These are phyloP conservation scores for Debaryomyces castellii DNA, from an alignment of 805 yeast genomes.

Conservation along the genomic window DNA sequence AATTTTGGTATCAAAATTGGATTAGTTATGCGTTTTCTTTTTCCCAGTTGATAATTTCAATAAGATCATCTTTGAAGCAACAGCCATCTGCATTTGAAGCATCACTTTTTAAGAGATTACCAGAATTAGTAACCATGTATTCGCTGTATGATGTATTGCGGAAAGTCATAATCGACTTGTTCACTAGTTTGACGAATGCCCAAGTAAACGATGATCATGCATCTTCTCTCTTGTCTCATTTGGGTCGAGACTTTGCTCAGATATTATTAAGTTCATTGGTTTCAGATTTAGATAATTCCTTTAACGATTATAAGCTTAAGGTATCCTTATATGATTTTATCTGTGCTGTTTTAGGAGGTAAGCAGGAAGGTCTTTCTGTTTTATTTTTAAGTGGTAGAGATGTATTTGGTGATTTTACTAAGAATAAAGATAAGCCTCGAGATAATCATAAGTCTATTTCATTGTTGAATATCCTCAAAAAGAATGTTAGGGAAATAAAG, in stretches of 20 bases:
- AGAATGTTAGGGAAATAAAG: constrained; percentile 50
- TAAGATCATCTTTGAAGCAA: constrained; percentile 50
- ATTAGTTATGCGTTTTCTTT: constrained; percentile 52
- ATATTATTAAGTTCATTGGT: constrained; percentile 60
- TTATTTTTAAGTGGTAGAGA: constrained; percentile 63
- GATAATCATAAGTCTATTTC: constrained; percentile 31
- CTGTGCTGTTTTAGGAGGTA: constrained; percentile 65
- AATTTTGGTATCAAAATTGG: constrained; percentile 51
- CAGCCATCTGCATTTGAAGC: constrained; percentile 67
- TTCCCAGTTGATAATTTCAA: constrained; percentile 53
- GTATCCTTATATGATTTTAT: constrained; percentile 62
- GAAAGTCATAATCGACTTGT: constrained; percentile 49
- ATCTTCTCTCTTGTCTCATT: constrained; percentile 80
- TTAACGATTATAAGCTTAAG: constrained; percentile 53
- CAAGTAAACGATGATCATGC: constrained; percentile 54
- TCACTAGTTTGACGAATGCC: constrained; percentile 57
- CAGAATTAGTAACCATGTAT: constrained; percentile 58
- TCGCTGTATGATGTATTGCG: constrained; percentile 49
- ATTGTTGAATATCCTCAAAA: constrained; percentile 54
- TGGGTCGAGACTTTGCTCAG: constrained; percentile 65
- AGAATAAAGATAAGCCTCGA: constrained; percentile 15
- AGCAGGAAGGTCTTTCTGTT: constrained; percentile 76
- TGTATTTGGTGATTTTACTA: constrained; percentile 37
- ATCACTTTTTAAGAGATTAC: constrained; percentile 53
- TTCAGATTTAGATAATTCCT: constrained; percentile 55